Evolutionary conservation across 306 rosid species (phyloP), one percentile per base, ranked within the genome.

Genomic region (Gleditsia sinensis): DNA sequence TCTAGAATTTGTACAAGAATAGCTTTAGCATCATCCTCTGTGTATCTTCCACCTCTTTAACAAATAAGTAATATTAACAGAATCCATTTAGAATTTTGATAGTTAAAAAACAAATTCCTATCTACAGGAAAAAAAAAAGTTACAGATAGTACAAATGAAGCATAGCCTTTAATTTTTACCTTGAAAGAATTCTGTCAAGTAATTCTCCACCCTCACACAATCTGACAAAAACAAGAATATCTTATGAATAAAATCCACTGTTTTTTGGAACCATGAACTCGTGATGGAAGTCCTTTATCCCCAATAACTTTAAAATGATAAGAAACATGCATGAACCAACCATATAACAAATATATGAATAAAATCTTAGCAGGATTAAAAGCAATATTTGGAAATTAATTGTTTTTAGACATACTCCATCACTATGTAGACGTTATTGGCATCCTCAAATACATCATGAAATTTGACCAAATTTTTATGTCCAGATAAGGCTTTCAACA

Each of bases 171-270:
- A 50, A 70, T 30, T 65, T 82, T 51, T 85, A 94, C 98, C 98
- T 94, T 12, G 94, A 86, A 77, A 91, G 83, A 74, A 94, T 94
- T 84, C 94, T 91, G 83, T 94, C 98, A 61, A 94, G 83, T 48
- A 94, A 86, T 83, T 94, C 98, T 83, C 98, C 98, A 53, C 97
- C 97, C 83, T 94, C 95, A 69, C 98, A 94, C 84, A 94, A 83
- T 86, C 98, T 94, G 85, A 75, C 37, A 73, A 53, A 46, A 54
- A 72, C 75, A 77, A 78, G 14, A 71, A 59, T 58, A 63, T 25
- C 40, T 69, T 24, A 65, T 3, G n/a, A n/a, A n/a, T n/a, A n/a
- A n/a, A n/a, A n/a, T n/a, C n/a, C n/a, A n/a, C n/a, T n/a, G n/a
- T n/a, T n/a, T n/a, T n/a, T n/a, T n/a, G n/a, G n/a, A n/a, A n/a